These are phyloP conservation scores for Didymella segeticola DNA, from an alignment of 2,329 filamentous ascomycete genomes.

Conservation along the genomic window DNA sequence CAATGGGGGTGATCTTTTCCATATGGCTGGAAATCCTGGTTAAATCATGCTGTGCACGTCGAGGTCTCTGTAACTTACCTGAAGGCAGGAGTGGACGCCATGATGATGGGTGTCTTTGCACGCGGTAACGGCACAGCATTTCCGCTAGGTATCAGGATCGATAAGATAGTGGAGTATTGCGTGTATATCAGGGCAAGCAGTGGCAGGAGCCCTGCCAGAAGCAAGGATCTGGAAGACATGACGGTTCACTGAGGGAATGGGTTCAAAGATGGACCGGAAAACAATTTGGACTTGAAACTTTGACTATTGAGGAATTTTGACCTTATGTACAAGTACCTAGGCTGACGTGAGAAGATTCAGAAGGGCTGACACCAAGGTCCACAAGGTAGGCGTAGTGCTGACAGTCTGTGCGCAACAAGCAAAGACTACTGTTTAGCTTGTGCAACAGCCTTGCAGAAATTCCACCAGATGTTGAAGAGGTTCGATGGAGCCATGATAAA, in stretches of 20 bases:
- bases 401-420: too few relatives aligned
- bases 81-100: conserved; percentile 24
- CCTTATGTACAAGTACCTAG: background rate
- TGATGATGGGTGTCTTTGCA: conserved; percentile 26
- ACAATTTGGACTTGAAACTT: too few relatives aligned
- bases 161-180: background rate
- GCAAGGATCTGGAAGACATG: background rate
- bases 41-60: background rate
- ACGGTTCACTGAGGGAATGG: background rate
- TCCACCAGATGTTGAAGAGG: too few relatives aligned
- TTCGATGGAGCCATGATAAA: too few relatives aligned
- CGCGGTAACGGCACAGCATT: background rate
- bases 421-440: too few relatives aligned
- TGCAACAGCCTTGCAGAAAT: too few relatives aligned
- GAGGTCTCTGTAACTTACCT: background rate
- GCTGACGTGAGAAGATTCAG: background rate
- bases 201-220: conserved; percentile 2
- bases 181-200: background rate
- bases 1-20: conserved; percentile 38
- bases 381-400: background rate
- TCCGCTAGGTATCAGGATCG: background rate
- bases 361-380: background rate
- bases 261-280: background rate
- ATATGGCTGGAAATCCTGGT: conserved; percentile 22
- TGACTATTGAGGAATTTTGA: background rate